Evolutionary conservation across 495 filamentous ascomycete genomes (phyloP), one percentile per base, ranked within the genome.

Genomic region (Trichocladium uniseriatum): DNA sequence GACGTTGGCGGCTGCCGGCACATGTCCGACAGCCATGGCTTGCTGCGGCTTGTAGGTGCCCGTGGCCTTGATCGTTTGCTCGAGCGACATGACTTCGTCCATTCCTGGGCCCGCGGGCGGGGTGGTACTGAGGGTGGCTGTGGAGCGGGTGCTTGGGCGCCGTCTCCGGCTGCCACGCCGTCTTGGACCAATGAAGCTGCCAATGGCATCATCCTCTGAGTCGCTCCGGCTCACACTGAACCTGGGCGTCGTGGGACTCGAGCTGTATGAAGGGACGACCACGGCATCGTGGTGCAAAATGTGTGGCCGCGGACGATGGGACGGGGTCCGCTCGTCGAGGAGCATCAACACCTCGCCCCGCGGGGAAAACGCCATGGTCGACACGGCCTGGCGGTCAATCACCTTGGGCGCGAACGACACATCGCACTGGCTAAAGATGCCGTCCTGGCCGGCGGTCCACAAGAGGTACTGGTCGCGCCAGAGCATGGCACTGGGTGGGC

Each of bases 381-480:
- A 78, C 11, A 87, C 69, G 28, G 76, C 71, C 39, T 80, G 77
- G n/a, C 78, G 75, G 57, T 89, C 86, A 42, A 89, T 77, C n/a
- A 86, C 79, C 58, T 87, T 83, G 16, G 83, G 79, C 7, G 86
- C 79, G 69, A 84, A 92, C 19, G 85, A 79, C 31, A 95, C 74
- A 64, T 98, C 91, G 40, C 85, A 88, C 64, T 98, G 92, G 16
- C 81, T 81, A 58, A 98, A 95, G 5, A 79, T 72, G 18, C 87
- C 87, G 34, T 88, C 84, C 31, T 81, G 82, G 6, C 89, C 89
- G 35, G 87, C 89, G 15, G 86, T 90, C 91, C 92, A 98, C 22
- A 98, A 68, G 3, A 94, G 72, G 58, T 95, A 86, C 58, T 89
- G 83, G 36, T 88, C 85, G 60, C 83, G 87, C 94, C 94, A 98